Evolutionary conservation across 345 rosid species (phyloP).

Genomic region (Brassica napus): DNA sequence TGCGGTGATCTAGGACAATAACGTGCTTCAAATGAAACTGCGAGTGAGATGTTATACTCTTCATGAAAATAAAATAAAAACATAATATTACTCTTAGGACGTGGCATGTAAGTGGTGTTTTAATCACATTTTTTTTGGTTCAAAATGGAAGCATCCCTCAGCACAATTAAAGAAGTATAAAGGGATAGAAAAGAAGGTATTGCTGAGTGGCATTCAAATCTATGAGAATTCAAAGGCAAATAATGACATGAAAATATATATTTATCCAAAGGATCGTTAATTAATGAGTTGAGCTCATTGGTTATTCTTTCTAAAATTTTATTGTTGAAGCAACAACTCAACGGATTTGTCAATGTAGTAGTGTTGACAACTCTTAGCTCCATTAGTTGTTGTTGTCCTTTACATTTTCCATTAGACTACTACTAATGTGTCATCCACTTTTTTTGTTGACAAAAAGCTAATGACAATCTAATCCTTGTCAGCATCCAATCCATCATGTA

Average conservation of each 20-base stretch:
- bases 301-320: not conserved
- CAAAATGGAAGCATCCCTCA: not conserved
- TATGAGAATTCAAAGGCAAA: conserved; percentile 14
- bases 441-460: conserved; percentile 27
- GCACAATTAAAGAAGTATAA: not conserved
- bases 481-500: conserved; percentile 16
- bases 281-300: conserved; percentile 21
- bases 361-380: conserved; percentile 32
- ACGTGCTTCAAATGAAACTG: no score
- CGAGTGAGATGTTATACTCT: no score
- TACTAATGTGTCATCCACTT: conserved; percentile 41
- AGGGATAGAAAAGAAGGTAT: not conserved
- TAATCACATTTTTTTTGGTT: not conserved
- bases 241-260: not conserved
- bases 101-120: not conserved
- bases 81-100: not conserved
- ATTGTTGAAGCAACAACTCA: conserved; percentile 24
- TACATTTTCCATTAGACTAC: conserved; percentile 35
- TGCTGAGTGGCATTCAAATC: conserved; percentile 37
- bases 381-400: conserved; percentile 33
- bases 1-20: no score
- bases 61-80: no score
- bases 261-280: not conserved
- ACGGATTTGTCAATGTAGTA: conserved; percentile 29
- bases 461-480: conserved; percentile 23